Base-by-base conservation (phyloP, 2,329 filamentous ascomycete genomes). In the Claviceps pazoutovae region DNA sequence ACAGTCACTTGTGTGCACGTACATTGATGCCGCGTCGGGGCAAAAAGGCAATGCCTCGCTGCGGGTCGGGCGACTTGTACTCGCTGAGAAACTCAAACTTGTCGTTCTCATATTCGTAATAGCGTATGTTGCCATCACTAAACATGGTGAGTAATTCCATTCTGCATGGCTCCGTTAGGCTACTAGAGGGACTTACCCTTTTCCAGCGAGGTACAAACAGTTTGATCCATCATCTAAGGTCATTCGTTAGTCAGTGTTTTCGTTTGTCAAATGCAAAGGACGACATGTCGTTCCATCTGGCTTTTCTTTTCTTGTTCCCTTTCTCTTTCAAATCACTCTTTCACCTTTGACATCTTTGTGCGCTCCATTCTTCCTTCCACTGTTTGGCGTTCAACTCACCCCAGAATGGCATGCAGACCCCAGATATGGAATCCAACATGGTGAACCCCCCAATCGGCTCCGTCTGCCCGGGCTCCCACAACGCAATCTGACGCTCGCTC, bases 381-480 rank as follows among this genome's bases (percentile, higher is more conserved):
- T 34, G 30, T 4, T 34, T 34, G 9, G 30, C 30, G 9, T 34
- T 34, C 9, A 34, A 61, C 73, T 58, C 66, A 81, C 78, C 93
- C 93, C 93, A 98, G 79, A 98, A 97, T 36, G 93, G 93, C 88
- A 98, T 96, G 77, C 89, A 95, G 54, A 98, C 90, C 66, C 93
- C 93, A 46, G 91, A 96, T 62, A 95, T 95, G 46, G 88, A 94
- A 70, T 98, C 93, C 48, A 98, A 78, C 59, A 86, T 86, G 61
- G 80, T 83, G 72, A 96, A 96, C 16, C 89, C 90, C 49, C 88
- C 89, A 61, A 97, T 84, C 48, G 93, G 93, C 61, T 94, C 84
- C 38, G 82, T 80, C 57, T 81, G 84, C 60, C 90, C 86, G 47
- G 89, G 82, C 73, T 98, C 93, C 93, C 93, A 98, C 39, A 98